Base-by-base conservation (phyloP, 1,284 basidiomycete genomes). In the Erythrobasidium hasegawianum region DNA sequence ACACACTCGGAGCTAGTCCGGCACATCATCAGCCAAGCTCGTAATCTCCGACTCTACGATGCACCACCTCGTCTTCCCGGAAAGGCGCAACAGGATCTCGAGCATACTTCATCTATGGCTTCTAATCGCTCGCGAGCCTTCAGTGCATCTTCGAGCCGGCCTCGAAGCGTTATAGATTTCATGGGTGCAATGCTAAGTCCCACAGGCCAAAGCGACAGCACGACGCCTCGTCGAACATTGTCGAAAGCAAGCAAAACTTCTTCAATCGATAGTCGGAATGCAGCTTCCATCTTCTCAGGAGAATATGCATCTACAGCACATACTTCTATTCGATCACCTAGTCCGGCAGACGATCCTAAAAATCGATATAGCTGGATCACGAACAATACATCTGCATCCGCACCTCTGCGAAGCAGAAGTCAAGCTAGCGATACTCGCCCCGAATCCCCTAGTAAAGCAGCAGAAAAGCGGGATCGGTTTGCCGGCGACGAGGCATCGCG, bases 231-330 rank as follows among this genome's bases (percentile, higher is more conserved):
- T 5, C 62, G 62, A 8, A 58, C 62, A 1, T 55, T 65, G 10
- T 57, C 55, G 3, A 65, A 65, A 39, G 62, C 62, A 26, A 65
- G 62, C 56, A 65, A 58, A 33, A 33, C 62, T 4, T 57, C 53
- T 16, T 55, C 62, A 16, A 14, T 52, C 9, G 62, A 65, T 38
- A 65, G 62, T 29, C 22, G 56, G 20, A 27, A 50, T 13, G 43
- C 62, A 50, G 56, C 43, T n/a, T 65, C 62, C 16, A 65, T 65
- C 18, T 65, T 65, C 33, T 55, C 50, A n/a, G 55, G 47, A 27
- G 62, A 58, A 24, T 65, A 65, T 41, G 62, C 62, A 2, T 65
- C 62, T 14, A 65, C 62, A 3, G 55, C 62, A 9, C 62, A 52
- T 18, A 65, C 62, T 10, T 65, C 62, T 22, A 33, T 55, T 13